phyloP scores from a whole-genome alignment of 306 rosid species.

The Potentilla sterilis region DNA sequence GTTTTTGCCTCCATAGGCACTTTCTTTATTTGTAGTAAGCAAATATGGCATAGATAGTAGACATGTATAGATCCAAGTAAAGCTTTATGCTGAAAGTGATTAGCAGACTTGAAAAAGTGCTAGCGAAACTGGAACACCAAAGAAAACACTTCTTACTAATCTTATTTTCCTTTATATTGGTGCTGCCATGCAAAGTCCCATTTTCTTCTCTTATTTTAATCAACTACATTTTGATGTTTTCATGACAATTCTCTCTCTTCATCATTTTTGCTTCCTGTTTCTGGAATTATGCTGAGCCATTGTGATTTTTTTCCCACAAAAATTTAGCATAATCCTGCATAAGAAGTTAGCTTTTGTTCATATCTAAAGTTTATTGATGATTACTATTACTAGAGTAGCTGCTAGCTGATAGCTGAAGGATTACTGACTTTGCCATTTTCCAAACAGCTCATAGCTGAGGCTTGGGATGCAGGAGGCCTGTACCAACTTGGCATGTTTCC shows the following conservation, averaged over 20 bases:
- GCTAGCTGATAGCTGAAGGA: neutral
- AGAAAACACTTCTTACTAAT: neutral
- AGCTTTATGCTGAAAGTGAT: neutral
- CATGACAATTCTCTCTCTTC: neutral
- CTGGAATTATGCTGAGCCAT: neutral
- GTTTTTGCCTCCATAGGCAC: neutral
- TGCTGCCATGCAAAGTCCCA: neutral
- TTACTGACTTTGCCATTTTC: slow-evolving; percentile 22
- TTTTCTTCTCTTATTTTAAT: neutral
- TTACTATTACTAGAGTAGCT: neutral
- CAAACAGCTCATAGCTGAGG: slow-evolving; percentile 90
- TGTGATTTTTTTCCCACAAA: neutral
- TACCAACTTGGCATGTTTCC: slow-evolving; percentile 98
- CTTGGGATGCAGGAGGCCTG: slow-evolving; percentile 97
- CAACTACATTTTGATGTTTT: neutral
- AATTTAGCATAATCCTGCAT: neutral
- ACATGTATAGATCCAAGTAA: neutral
- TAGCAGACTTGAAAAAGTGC: neutral
- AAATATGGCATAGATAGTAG: slow-evolving; percentile 4
- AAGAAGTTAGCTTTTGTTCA: neutral
- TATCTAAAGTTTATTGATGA: neutral
- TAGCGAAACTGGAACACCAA: neutral
- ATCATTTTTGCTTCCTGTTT: neutral
- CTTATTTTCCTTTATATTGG: neutral
- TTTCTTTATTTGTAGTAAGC: neutral